Percentiles rank a stretch among this genome's conserved stretches.
Evolutionary conservation across 2,329 filamentous ascomycete species (phyloP).

Genomic region (Penicillium sp.): DNA sequence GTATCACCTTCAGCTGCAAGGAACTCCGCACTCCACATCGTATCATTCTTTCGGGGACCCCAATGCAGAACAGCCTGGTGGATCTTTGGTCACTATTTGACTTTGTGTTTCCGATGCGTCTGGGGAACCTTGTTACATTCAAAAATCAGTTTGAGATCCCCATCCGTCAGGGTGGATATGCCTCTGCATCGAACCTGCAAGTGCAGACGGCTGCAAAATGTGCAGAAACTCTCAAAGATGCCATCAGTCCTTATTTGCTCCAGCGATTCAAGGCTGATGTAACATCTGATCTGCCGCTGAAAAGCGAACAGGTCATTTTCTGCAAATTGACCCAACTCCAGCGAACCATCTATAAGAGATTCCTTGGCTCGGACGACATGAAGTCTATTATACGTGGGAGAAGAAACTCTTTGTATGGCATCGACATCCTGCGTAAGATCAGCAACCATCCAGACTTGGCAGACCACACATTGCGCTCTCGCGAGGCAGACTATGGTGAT

Average conservation of each 20-base stretch:
- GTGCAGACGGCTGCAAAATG: slow-evolving; percentile 93
- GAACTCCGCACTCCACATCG: slow-evolving; percentile 86
- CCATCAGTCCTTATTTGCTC: slow-evolving; percentile 87
- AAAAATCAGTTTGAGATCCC: slow-evolving; percentile 89
- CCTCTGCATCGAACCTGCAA: slow-evolving; percentile 89
- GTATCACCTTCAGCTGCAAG: slow-evolving; percentile 93
- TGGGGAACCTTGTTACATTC: slow-evolving; percentile 89
- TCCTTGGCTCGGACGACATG: slow-evolving; percentile 80
- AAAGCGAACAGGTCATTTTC: slow-evolving; percentile 93
- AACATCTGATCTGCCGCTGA: slow-evolving; percentile 87
- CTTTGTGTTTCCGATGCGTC: slow-evolving; percentile 93
- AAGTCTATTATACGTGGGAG: slow-evolving; percentile 72
- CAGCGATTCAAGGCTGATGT: slow-evolving; percentile 93
- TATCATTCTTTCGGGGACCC: slow-evolving; percentile 91
- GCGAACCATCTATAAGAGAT: slow-evolving; percentile 74
- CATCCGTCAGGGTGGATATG: slow-evolving; percentile 89
- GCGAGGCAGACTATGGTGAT: slow-evolving; percentile 69
- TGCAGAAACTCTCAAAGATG: slow-evolving; percentile 87
- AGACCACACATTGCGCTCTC: slow-evolving; percentile 60
- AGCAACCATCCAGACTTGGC: slow-evolving; percentile 94
- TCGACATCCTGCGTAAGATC: slow-evolving; percentile 90
- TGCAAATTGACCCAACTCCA: slow-evolving; percentile 85
- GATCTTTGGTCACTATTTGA: slow-evolving; percentile 98
- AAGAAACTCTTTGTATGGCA: slow-evolving; percentile 79
- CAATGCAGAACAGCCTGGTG: slow-evolving; percentile 93